Evolutionary conservation across 2,329 filamentous ascomycete species (phyloP).

Genomic region (Lasiodiplodia sp.): DNA sequence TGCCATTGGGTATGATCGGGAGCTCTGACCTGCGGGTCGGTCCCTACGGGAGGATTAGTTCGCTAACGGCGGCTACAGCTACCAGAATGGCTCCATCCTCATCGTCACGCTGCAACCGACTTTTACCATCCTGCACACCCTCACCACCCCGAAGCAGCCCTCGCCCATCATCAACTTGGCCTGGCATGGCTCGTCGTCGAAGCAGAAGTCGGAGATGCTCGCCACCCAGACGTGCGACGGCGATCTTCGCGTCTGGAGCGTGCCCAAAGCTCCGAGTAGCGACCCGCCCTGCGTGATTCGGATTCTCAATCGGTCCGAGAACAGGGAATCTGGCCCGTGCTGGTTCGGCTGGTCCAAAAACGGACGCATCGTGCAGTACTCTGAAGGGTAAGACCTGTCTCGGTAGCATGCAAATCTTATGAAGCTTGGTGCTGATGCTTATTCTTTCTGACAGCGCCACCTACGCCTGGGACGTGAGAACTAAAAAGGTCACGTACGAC

Average conservation of each 20-base stretch:
- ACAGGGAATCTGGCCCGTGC: conserved; percentile 73
- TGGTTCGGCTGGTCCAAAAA: conserved; percentile 99
- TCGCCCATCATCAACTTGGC: conserved; percentile 86
- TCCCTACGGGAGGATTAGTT: conserved; percentile 7
- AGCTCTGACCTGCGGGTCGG: conserved; percentile 14
- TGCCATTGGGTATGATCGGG: conserved; percentile 79
- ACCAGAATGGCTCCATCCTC: conserved; percentile 92
- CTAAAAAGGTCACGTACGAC: conserved; percentile 95
- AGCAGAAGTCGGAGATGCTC: conserved; percentile 97
- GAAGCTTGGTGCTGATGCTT: conserved; percentile 36
- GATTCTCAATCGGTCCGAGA: conserved; percentile 81
- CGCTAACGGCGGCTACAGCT: conserved; percentile 62
- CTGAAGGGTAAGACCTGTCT: conserved; percentile 75
- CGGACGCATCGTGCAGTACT: conserved; percentile 90
- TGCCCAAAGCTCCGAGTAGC: conserved; percentile 77
- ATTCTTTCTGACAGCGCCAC: conserved; percentile 25
- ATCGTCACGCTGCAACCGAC: conserved; percentile 88
- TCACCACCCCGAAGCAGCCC: conserved; percentile 82
- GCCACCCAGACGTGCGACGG: conserved; percentile 91
- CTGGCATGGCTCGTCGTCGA: conserved; percentile 96
- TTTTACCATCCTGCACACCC: conserved; percentile 92
- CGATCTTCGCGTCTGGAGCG: conserved; percentile 94
- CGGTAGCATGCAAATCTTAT: conserved; percentile 1
- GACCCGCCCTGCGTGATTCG: conserved; percentile 88
- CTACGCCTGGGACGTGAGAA: conserved; percentile 84